phyloP scores from a whole-genome alignment of 257 asterid species.

The Nicotiana noctiflora region DNA sequence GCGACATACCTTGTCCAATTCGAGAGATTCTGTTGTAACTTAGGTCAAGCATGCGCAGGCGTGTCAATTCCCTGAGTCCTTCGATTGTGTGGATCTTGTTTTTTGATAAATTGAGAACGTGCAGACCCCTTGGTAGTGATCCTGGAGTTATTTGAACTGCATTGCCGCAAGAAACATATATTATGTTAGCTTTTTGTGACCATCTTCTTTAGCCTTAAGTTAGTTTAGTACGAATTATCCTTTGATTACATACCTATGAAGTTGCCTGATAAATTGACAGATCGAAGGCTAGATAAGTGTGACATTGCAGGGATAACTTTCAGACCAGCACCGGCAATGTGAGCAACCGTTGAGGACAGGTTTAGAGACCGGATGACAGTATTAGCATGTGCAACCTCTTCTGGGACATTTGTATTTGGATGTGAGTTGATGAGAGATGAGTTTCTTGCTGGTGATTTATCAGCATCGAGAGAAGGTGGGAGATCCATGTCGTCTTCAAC shows the following conservation, averaged over 20 bases:
- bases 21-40: conserved; percentile 75
- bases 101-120: conserved; percentile 60
- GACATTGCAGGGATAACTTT: conserved; percentile 60
- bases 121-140: conserved; percentile 81
- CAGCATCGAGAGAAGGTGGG: conserved; percentile 32
- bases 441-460: conserved; percentile 19
- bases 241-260: conserved; percentile 42
- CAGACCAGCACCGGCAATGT: conserved; percentile 50
- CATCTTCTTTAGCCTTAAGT: neutral
- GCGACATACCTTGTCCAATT: conserved; percentile 65
- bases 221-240: neutral
- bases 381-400: conserved; percentile 63
- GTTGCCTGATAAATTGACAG: conserved; percentile 71
- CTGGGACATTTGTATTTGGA: conserved; percentile 23
- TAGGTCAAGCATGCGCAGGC: conserved; percentile 70
- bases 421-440: conserved; percentile 19
- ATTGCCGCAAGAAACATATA: conserved; percentile 2
- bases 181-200: neutral
- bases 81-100: conserved; percentile 69
- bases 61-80: conserved; percentile 73
- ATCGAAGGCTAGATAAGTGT: conserved; percentile 50
- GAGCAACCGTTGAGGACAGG: conserved; percentile 71
- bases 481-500: conserved; percentile 25
- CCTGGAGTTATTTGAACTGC: conserved; percentile 71
- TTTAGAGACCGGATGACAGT: conserved; percentile 55